Evolutionary conservation across 2,329 filamentous ascomycete genomes (phyloP).

Genomic region (Ophiobolus disseminans): DNA sequence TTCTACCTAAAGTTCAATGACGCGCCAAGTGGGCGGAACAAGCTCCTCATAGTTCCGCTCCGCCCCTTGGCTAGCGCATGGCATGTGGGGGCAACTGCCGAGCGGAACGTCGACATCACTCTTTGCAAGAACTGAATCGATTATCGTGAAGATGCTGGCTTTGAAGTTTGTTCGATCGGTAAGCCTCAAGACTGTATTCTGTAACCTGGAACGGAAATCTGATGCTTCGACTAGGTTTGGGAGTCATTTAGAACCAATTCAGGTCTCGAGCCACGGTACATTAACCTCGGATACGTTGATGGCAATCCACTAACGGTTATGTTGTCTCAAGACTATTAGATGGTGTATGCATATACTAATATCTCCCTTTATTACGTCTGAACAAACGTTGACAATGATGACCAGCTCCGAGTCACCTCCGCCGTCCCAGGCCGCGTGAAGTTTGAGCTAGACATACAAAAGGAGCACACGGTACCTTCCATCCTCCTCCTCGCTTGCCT

Average conservation of each 20-base stretch:
- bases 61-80: conserved; percentile 29
- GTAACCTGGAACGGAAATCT: conserved; percentile 14
- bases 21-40: conserved; percentile 31
- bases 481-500: not conserved
- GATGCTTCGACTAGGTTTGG: conserved; percentile 67
- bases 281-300: not conserved
- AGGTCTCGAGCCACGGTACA: conserved; percentile 84
- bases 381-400: not conserved
- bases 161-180: conserved; percentile 71
- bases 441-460: conserved; percentile 77
- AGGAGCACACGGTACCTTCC: conserved; percentile 73
- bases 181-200: conserved; percentile 33
- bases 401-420: conserved; percentile 70
- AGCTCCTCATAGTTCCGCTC: conserved; percentile 23
- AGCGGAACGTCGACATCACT: conserved; percentile 33
- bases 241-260: conserved; percentile 86
- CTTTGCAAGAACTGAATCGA: conserved; percentile 10
- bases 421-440: conserved; percentile 72
- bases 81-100: conserved; percentile 22
- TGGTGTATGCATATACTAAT: conserved; percentile 36
- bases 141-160: conserved; percentile 47
- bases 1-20: conserved; percentile 26
- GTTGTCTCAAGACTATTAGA: conserved; percentile 48
- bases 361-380: not conserved
- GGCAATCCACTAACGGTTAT: conserved; percentile 1